Conservation (phyloP, 345 rosid genomes). For the Diplotaxis tenuifolia region DNA sequence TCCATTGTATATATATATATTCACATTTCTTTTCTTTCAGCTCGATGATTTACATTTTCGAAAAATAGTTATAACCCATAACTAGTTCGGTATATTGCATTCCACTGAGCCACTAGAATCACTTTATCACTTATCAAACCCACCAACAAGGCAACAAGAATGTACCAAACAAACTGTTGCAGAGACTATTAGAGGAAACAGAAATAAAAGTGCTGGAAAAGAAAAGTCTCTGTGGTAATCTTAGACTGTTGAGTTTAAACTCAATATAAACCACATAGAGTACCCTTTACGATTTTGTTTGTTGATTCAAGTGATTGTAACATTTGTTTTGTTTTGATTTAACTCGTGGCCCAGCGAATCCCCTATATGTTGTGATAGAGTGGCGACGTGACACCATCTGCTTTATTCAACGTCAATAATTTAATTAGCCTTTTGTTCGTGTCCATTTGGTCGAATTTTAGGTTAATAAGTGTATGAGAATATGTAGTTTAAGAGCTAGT, state of each 20-base stretch:
- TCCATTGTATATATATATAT: neutral
- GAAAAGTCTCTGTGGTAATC: constrained; percentile 13
- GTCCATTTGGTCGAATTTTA: neutral
- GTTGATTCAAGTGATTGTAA: constrained; percentile 12
- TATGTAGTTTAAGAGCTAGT: neutral
- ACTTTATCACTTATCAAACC: neutral
- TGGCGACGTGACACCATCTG: constrained; percentile 22
- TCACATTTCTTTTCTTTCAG: neutral
- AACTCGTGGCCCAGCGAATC: constrained; percentile 20
- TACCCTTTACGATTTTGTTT: constrained; percentile 4
- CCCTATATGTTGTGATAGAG: constrained; percentile 3
- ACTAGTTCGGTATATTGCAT: neutral
- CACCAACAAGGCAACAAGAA: neutral
- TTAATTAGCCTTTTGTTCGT: neutral
- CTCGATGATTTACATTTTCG: neutral
- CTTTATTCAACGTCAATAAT: constrained; percentile 8
- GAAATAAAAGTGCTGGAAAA: neutral
- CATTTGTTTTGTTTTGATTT: constrained; percentile 14
- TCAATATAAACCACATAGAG: constrained; percentile 19
- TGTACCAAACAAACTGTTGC: neutral
- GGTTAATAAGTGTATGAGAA: neutral
- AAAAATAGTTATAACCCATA: neutral
- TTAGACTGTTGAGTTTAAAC: neutral
- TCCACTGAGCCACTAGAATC: neutral
- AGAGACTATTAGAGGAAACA: neutral